Evolutionary conservation across 176 grass and related monocot genomes (phyloP).

Genomic region (Rhynchospora breviuscula): DNA sequence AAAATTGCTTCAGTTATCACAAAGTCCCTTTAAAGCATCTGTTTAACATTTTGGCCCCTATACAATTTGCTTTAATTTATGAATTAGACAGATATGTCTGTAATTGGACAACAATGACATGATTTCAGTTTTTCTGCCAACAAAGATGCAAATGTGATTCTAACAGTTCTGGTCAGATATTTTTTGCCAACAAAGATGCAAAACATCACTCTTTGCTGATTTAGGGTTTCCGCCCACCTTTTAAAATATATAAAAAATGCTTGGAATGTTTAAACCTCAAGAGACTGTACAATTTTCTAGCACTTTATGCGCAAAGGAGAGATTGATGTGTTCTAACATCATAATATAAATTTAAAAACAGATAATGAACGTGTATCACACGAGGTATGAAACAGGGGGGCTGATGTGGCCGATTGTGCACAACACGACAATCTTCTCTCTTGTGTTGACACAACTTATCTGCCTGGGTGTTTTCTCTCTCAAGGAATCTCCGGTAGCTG

Average conservation of each 20-base stretch:
- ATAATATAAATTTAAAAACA: constrained; percentile 28
- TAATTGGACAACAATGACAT: background rate
- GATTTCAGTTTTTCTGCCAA: background rate
- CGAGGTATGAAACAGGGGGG: constrained; percentile 73
- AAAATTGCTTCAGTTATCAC: background rate
- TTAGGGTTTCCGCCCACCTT: background rate
- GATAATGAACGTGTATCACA: constrained; percentile 79
- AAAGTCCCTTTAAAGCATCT: background rate
- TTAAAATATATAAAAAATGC: background rate
- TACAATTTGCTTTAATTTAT: background rate
- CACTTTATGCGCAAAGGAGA: background rate
- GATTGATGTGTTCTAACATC: background rate
- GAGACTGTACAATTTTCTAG: background rate
- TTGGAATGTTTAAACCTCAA: background rate
- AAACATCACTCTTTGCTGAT: background rate
- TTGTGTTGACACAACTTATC: constrained; percentile 84
- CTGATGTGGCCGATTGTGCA: constrained; percentile 82
- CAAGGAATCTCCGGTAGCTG: constrained; percentile 68
- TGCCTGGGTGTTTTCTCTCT: constrained; percentile 78
- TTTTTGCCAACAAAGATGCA: background rate
- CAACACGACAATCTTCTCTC: constrained; percentile 83
- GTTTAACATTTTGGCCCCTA: background rate
- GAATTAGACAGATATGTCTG: background rate
- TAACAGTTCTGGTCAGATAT: background rate
- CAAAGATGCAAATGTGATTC: background rate